Conservation (phyloP, 2,329 filamentous ascomycete genomes). For the Penicillium griseofulvum region DNA sequence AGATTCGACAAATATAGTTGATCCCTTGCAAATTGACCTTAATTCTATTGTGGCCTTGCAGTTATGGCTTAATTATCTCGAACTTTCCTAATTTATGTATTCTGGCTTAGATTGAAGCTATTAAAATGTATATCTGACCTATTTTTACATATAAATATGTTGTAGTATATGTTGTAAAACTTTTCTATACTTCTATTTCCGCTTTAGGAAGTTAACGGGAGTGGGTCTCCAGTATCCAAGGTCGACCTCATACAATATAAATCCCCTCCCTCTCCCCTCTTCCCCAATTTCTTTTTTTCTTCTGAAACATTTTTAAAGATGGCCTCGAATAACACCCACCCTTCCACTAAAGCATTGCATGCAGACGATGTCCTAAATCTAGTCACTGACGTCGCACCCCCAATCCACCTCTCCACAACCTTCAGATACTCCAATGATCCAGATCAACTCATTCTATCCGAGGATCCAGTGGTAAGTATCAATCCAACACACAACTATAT, state of each 20-base stretch:
- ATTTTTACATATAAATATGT: too few species aligned
- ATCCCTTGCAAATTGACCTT: too few species aligned
- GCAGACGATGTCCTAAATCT: slow-evolving; percentile 74
- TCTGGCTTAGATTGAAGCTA: too few species aligned
- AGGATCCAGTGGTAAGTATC: slow-evolving; percentile 55
- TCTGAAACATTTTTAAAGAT: slow-evolving; percentile 13
- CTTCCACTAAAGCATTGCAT: slow-evolving; percentile 66
- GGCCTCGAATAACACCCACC: slow-evolving; percentile 18
- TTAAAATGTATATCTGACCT: too few species aligned
- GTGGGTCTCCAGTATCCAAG: background rate
- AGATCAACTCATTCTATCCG: slow-evolving; percentile 55
- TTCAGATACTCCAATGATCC: slow-evolving; percentile 77
- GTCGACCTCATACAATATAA: background rate
- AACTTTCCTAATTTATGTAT: too few species aligned
- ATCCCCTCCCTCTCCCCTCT: too few species aligned
- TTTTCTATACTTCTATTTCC: background rate
- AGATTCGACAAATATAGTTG: too few species aligned
- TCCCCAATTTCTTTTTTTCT: too few species aligned
- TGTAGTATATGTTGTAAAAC: too few species aligned
- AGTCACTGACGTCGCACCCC: slow-evolving; percentile 77
- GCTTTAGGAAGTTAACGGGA: slow-evolving; percentile 1
- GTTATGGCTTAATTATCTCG: too few species aligned
- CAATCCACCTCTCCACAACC: slow-evolving; percentile 86
- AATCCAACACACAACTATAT: background rate
- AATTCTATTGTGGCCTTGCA: too few species aligned